Evolutionary conservation across 2,329 filamentous ascomycete genomes (phyloP).

Genomic region (Grosmannia serpens): DNA sequence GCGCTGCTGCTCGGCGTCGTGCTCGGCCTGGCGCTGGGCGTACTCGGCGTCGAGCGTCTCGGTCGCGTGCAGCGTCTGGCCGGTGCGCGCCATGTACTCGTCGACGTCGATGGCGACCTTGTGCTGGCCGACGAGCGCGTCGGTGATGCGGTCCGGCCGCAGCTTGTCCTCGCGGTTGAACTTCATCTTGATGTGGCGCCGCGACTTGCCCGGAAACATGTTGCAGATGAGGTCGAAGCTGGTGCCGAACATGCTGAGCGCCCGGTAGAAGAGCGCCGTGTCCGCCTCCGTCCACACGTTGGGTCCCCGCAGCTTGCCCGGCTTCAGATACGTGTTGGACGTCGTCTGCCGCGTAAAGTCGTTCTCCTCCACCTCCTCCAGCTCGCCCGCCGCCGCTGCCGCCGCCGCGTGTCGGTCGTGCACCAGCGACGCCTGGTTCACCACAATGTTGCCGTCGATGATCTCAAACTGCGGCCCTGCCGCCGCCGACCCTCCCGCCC

Average conservation of each 20-base stretch:
- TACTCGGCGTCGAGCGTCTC: conserved; percentile 45
- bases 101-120: conserved; percentile 46
- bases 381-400: conserved; percentile 35
- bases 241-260: conserved; percentile 65
- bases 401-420: conserved; percentile 59
- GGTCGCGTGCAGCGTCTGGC: conserved; percentile 41
- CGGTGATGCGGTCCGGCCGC: conserved; percentile 51
- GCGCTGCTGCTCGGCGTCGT: conserved; percentile 32
- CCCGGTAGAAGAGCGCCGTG: conserved; percentile 66
- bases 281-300: conserved; percentile 60
- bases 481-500: conserved; percentile 14
- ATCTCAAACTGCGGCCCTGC: conserved; percentile 47
- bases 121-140: conserved; percentile 50
- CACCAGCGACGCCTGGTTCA: conserved; percentile 55
- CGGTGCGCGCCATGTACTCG: conserved; percentile 45
- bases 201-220: conserved; percentile 61
- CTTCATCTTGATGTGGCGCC: conserved; percentile 69
- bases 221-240: conserved; percentile 71
- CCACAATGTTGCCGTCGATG: conserved; percentile 60
- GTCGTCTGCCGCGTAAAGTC: conserved; percentile 65
- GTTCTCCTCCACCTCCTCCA: conserved; percentile 62
- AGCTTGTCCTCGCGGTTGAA: conserved; percentile 69
- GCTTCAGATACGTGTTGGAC: conserved; percentile 51
- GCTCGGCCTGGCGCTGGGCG: conserved; percentile 27
- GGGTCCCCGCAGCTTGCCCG: conserved; percentile 49